Base-by-base conservation (phyloP, 306 rosid genomes). In the Crotalaria pallida region DNA sequence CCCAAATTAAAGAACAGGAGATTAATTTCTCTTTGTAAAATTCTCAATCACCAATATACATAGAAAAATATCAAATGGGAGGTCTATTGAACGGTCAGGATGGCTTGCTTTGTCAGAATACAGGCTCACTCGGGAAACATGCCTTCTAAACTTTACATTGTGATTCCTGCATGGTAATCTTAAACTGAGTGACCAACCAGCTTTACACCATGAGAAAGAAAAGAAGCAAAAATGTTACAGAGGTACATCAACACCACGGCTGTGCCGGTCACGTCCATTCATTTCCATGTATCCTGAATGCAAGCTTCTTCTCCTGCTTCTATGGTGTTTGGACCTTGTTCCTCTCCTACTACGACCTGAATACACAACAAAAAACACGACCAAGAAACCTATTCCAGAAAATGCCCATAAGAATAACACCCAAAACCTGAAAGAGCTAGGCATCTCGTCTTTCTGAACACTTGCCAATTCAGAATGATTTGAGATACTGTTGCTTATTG, bases 371-470 rank as follows among this genome's bases (percentile, higher is more conserved):
- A 77, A 69, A 18, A 84, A 48, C 1, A 83, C 85, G 16, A 80
- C 82, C 77, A 87, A 67, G 84, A 94, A 94, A 72, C 92, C 89
- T 41, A 89, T 36, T 56, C 96, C 99, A 7, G 92, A 91, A 69
- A 87, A 48, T 12, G 67, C 91, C 99, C 99, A 94, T 16, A 94
- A 50, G 78, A 82, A 67, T 49, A 94, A 66, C 56, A 91, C 79
- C 97, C 97, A 94, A 71, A 88, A 88, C 75, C 88, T 80, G 68
- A 91, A 80, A 50, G 96, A 84, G 71, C 82, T 76, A 19, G 93
- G 83, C 77, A 74, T 61, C 80, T 85, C 88, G 2, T 87, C 96
- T 69, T 58, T 84, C 69, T 15, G 74, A 1, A 71, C 79, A 41
- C 70, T 65, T 0, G 67, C 68, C 6, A 22, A 59, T 67, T 33